Evolutionary conservation across 1,139 yeast genomes (phyloP), one percentile per base, ranked within the genome.

Genomic region (Magnusiomyces tetraspermus): DNA sequence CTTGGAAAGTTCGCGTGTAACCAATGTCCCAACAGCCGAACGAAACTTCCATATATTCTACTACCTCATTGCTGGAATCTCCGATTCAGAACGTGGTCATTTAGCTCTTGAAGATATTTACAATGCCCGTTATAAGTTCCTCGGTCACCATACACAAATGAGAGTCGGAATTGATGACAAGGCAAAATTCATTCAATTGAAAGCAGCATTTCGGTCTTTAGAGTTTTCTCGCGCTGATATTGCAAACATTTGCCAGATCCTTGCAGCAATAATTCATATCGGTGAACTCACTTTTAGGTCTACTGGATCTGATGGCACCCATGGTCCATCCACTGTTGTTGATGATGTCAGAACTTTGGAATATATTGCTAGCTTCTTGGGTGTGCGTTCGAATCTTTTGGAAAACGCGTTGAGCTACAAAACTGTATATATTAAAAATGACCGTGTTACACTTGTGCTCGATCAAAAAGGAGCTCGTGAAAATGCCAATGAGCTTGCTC

Each of bases 401-500:
- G 71, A 67, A 49, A 68, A 65, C 22, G 65, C 74, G 10, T 58
- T 72, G 36, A 63, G 69, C 19, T 68, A 71, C 58, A 71, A 71
- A 57, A 70, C 75, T 1, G 71, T 69, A 30, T 59, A 61, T 31
- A 63, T 71, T 51, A 64, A 66, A 41, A 62, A 63, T 23, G 76
- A 71, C 54, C 66, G 75, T 11, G 75, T 71, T 41, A 71, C 76
- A 1, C 62, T 71, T 17, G 72, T 71, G 10, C 59, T 72, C 40
- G 75, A 72, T 55, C 67, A 65, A 53, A 64, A 64, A 52, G 76
- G 75, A 1, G 75, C 76, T n/a, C 64, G 71, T 8, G 71, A 67
- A 47, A 71, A 70, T 50, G 71, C 72, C n/a, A 75, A 71, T 51
- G 71, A 70, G 50, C 63, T 71, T 24, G 74, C 76, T 2, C 62